Percentiles rank a stretch among this genome's conserved stretches.
phyloP scores from a whole-genome alignment of 2,329 filamentous ascomycete genomes.

The Phialemoniopsis sp. region DNA sequence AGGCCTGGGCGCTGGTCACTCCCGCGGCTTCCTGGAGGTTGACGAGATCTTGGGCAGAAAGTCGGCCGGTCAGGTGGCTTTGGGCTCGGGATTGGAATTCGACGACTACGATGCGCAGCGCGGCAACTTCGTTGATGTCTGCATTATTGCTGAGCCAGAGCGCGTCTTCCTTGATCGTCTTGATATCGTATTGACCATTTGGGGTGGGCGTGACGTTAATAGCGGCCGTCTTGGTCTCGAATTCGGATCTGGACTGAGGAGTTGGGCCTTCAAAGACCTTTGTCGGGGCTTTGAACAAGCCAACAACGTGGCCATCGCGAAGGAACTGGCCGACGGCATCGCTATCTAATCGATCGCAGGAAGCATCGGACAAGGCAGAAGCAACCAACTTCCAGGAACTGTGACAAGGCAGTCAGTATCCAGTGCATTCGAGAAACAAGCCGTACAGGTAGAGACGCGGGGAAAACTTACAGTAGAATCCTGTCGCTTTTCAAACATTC shows the following conservation, averaged over 20 bases:
- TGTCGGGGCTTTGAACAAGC: conserved; percentile 65
- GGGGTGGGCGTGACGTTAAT: conserved; percentile 74
- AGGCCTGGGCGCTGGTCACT: conserved; percentile 53
- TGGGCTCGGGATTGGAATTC: conserved; percentile 81
- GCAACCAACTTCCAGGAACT: conserved; percentile 62
- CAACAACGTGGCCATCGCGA: conserved; percentile 62
- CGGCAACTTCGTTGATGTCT: conserved; percentile 74
- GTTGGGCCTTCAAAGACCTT: conserved; percentile 62
- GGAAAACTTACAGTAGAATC: conserved; percentile 66
- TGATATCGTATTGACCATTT: conserved; percentile 66
- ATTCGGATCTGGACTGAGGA: conserved; percentile 62
- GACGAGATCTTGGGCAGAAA: conserved; percentile 73
- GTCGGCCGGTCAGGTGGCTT: conserved; percentile 64
- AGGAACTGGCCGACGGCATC: conserved; percentile 64
- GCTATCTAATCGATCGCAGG: conserved; percentile 49
- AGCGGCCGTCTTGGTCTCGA: conserved; percentile 81
- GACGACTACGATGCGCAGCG: conserved; percentile 73
- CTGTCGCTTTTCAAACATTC: conserved; percentile 79
- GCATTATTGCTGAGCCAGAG: conserved; percentile 79
- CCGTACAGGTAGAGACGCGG: conserved; percentile 3
- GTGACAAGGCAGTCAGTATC: conserved; percentile 8
- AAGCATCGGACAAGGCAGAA: conserved; percentile 51
- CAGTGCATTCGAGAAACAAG: no score
- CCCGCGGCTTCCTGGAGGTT: conserved; percentile 74
- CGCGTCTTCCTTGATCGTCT: conserved; percentile 78